Evolutionary conservation across 495 filamentous ascomycete genomes (phyloP).

Genomic region (Penicillium mononematosum): DNA sequence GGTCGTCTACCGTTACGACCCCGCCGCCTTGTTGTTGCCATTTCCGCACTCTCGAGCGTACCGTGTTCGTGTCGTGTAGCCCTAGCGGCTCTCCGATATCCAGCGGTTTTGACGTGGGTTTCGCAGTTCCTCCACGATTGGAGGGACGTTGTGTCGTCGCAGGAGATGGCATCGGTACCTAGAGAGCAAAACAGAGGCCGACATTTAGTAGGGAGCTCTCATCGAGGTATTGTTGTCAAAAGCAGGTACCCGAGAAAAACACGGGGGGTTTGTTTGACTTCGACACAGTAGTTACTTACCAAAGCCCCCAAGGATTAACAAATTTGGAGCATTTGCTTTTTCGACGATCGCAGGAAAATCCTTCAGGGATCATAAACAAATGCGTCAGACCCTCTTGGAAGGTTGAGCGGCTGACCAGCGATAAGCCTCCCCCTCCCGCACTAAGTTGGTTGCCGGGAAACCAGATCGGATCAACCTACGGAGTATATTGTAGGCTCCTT

Average conservation of each 20-base stretch:
- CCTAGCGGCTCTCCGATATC: slow-evolving; percentile 54
- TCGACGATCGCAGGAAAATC: slow-evolving; percentile 4
- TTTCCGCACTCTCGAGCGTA: slow-evolving; percentile 66
- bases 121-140: slow-evolving; percentile 39
- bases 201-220: slow-evolving; percentile 10
- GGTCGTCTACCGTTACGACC: slow-evolving; percentile 49
- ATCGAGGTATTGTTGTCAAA: slow-evolving; percentile 16
- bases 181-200: background rate
- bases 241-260: slow-evolving; percentile 16
- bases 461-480: slow-evolving; percentile 1
- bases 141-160: slow-evolving; percentile 44
- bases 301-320: slow-evolving; percentile 7
- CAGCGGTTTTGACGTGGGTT: slow-evolving; percentile 41
- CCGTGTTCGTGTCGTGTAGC: slow-evolving; percentile 57
- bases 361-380: slow-evolving; percentile 16
- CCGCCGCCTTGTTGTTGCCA: slow-evolving; percentile 73
- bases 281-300: slow-evolving; percentile 8
- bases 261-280: slow-evolving; percentile 5
- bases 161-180: slow-evolving; percentile 48
- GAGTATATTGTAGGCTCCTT: background rate
- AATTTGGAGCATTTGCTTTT: slow-evolving; percentile 8
- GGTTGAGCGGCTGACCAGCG: slow-evolving; percentile 5
- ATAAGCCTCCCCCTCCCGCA: slow-evolving; percentile 14
- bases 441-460: slow-evolving; percentile 16
- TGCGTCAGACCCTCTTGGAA: background rate